Evolutionary conservation across 139 green algal genomes (phyloP), one percentile per base, ranked within the genome.

Genomic region (Pleodorina starrii): DNA sequence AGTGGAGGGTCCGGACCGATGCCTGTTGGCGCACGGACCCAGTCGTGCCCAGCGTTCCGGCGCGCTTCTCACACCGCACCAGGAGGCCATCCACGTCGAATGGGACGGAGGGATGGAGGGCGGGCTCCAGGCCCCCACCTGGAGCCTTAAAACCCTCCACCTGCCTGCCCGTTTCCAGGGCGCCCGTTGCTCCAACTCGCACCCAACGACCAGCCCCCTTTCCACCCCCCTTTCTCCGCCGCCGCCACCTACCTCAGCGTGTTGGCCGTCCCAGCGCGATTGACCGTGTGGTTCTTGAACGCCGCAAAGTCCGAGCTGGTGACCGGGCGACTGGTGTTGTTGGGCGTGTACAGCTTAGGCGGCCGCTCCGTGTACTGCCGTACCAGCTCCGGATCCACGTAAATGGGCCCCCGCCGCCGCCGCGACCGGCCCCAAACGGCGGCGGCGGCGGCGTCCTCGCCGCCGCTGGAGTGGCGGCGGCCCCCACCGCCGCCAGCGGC

Each of bases 281-380:
- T 89, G 46, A 81, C 83, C 44, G 68, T 81, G 48, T 73, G 69
- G 46, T 75, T 81, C 48, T 81, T 81, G 83, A 89, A 89, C 32
- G 68, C 83, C 46, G 12, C 29, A 42, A 89, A 89, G 83, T 89
- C 83, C 6, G 46, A 73, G 83, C 68, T 82, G 46, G 83, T 89
- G 9, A 89, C 50, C 21, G 83, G 83, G 25, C 46, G 68, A 23
- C 42, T 44, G 60, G 60, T n/a, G 48, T 72, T 71, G 83, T 89
- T 89, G 35, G 83, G 83, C 48, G 83, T 89, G 25, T 21, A 57
- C 68, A 89, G 83, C 68, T 89, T 89, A 12, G 83, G 83, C 36
- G 83, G 83, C 27, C 46, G 68, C 48, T 81, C 35, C 2, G 83
- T 89, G 83, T 89, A 89, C 40, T 59, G 35, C 25, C 68, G 68